Base-by-base conservation (phyloP, 805 yeast genomes). In the Lachancea kluyveri region DNA sequence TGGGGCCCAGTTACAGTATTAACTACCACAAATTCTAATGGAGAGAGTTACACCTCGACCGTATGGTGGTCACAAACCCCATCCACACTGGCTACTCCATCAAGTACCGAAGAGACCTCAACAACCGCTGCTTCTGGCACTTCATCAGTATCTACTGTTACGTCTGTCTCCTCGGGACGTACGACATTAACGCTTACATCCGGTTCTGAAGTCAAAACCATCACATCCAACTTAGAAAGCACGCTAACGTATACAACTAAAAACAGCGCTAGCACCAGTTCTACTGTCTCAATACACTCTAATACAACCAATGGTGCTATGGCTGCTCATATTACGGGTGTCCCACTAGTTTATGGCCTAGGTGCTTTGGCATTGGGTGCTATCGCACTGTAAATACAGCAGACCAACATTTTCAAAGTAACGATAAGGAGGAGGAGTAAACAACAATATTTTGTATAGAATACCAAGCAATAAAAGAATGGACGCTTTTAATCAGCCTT, bases 1-100 rank as follows among this genome's bases (percentile, higher is more conserved):
- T 38, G 39, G 11, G 46, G 42, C 6, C 51, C 54, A 26, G 29
- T 47, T 10, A 43, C 51, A 4, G 39, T 45, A 1, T 24, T 45
- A 6, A 42, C 47, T 1, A 35, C 48, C 14, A 38, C 50, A 4
- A 37, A 48, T 22, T 36, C 54, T 9, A 31, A 33, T 6, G 54
- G 56, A 28, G 42, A 33, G 11, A 7, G 42, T 2, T 48, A 46
- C 30, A 42, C 50, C 6, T 49, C 56, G 8, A 50, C 49, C 3
- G 32, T 51, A n/a, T 54, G 58, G 58, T 54, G 57, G 59, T 38
- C 46, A 10, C 53, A 57, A 16, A 22, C 24, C 12, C 26, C 19
- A 4, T 28, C 40, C 4, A 19, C 15, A 11, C 33, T 37, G 41
- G 33, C 38, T 37, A 37, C 41, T 6, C 37, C 41, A 5, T 22